Conservation (phyloP, 495 filamentous ascomycete genomes). For the Penicillium tannophilum region DNA sequence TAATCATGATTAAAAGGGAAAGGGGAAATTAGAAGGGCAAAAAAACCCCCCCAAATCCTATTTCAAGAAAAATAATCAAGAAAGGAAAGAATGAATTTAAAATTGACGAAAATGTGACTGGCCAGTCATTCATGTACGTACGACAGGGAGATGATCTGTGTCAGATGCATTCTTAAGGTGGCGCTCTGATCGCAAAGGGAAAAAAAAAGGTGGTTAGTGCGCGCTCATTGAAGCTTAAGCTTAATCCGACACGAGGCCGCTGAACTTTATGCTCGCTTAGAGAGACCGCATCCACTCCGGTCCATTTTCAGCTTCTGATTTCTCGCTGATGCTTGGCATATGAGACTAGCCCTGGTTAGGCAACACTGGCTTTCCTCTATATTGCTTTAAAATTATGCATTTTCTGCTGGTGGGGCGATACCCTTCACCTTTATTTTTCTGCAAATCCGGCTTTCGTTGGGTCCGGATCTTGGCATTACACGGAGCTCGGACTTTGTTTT, state of each 20-base stretch:
- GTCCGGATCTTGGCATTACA: constrained; percentile 2
- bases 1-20: not conserved
- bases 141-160: constrained; percentile 24
- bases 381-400: constrained; percentile 11
- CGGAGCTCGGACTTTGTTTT: constrained; percentile 8
- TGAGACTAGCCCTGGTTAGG: constrained; percentile 14
- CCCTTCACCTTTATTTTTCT: not conserved
- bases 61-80: too few species aligned
- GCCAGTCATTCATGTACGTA: not conserved
- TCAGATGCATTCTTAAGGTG: constrained; percentile 33
- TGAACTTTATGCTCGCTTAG: constrained; percentile 51
- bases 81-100: too few species aligned
- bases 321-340: constrained; percentile 19
- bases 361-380: constrained; percentile 16
- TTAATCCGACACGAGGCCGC: constrained; percentile 56
- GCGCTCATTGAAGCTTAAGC: constrained; percentile 51
- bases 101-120: constrained; percentile 9
- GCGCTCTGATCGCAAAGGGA: constrained; percentile 38
- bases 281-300: constrained; percentile 22
- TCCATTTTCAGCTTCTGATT: constrained; percentile 15
- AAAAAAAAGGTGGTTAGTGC: constrained; percentile 42
- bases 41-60: too few species aligned
- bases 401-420: constrained; percentile 5
- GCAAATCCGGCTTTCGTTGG: not conserved
- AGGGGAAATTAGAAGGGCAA: not conserved